Base-by-base conservation (phyloP, 169 alveolate genomes). In the Babesia bovis region DNA sequence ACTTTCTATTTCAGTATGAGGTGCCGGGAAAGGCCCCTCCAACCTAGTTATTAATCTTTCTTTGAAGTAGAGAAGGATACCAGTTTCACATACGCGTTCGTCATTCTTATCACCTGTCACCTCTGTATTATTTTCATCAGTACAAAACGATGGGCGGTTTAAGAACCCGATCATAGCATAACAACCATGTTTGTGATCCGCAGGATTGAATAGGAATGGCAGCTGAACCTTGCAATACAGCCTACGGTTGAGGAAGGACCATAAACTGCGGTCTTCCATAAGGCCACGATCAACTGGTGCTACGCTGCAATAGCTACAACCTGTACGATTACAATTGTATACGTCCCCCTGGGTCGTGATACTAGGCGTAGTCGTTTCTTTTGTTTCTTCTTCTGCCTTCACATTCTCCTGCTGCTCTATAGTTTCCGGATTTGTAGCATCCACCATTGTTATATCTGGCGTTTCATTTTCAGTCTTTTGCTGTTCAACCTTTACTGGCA, bases 1-100 rank as follows among this genome's bases (percentile, higher is more conserved):
- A 41, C 90, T 75, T 23, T 85, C 90, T 23, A 91, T 47, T 45
- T 84, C 90, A 49, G 68, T 61, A 19, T 91, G 84, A 6, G 92
- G 66, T 40, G 90, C 94, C 7, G 96, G 95, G 76, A 94, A 94
- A 47, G 77, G 86, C n/a, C 93, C 90, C 69, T 94, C 97, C 44
- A 92, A 75, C 67, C 95, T 70, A 19, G 92, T 82, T 3, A 94
- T 91, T 42, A 94, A 85, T 36, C 97, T 67, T 23, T 90, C 94
- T 61, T 83, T 91, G 68, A 85, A 92, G 82, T 94, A 94, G 23
- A 94, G 86, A 75, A 92, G 74, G 26, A 94, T 90, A 17, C 97
- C 97, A 1, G 96, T 87, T 51, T 94, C 97, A 55, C 94, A 83
- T 2, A 92, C 89, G 36, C 94, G 69, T 49, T 84, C 91, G 30